Evolutionary conservation across 2,329 filamentous ascomycete species (phyloP).

Genomic region (Didymellaceae sp.): DNA sequence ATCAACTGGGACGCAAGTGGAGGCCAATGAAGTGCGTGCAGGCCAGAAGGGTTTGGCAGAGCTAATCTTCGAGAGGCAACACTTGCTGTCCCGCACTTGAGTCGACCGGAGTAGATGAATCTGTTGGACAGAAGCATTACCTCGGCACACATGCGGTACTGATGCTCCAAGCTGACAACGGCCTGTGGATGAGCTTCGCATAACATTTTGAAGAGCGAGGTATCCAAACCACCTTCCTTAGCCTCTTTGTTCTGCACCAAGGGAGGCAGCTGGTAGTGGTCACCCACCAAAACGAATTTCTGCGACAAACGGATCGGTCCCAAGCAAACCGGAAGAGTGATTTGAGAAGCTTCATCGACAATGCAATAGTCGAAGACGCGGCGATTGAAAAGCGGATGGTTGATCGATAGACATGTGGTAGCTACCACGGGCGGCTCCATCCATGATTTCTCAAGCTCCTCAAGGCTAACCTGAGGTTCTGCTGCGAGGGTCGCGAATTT

Average conservation of each 20-base stretch:
- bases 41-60: slow-evolving; percentile 60
- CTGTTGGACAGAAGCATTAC: slow-evolving; percentile 94
- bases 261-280: slow-evolving; percentile 94
- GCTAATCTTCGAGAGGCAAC: slow-evolving; percentile 73
- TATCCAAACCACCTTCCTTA: slow-evolving; percentile 82
- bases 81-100: slow-evolving; percentile 84
- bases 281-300: slow-evolving; percentile 93
- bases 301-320: slow-evolving; percentile 92
- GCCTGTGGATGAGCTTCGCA: slow-evolving; percentile 87
- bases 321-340: slow-evolving; percentile 91
- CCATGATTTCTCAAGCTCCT: slow-evolving; percentile 84
- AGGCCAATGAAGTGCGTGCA: slow-evolving; percentile 44
- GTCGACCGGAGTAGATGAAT: slow-evolving; percentile 87
- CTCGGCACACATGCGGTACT: slow-evolving; percentile 98
- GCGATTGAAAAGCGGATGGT: slow-evolving; percentile 85
- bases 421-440: slow-evolving; percentile 88
- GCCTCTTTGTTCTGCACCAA: slow-evolving; percentile 93
- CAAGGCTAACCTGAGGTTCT: slow-evolving; percentile 75
- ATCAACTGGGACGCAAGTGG: slow-evolving; percentile 19
- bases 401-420: slow-evolving; percentile 92
- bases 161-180: slow-evolving; percentile 90
- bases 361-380: slow-evolving; percentile 97
- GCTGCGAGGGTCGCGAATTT: slow-evolving; percentile 82
- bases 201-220: slow-evolving; percentile 91
- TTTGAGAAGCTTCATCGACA: slow-evolving; percentile 96